A percentile compares a stretch with the other conserved stretches of the same genome.
phyloP scores from a whole-genome alignment of 2,329 filamentous ascomycete genomes.

The Colletotrichum sp. region DNA sequence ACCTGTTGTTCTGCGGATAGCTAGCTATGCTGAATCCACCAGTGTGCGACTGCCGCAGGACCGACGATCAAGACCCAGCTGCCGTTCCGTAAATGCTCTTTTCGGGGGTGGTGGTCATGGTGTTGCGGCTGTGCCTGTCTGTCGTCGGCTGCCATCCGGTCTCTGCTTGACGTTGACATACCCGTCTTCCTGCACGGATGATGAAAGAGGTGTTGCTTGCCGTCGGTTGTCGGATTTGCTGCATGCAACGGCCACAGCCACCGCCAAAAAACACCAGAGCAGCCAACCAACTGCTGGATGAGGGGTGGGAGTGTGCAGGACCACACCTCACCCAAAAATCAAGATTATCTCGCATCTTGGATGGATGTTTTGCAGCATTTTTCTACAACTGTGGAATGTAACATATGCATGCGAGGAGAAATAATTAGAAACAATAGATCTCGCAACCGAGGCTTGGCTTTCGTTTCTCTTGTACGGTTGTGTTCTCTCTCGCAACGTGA shows the following conservation, averaged over 20 bases:
- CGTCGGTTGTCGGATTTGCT: neutral
- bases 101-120: neutral
- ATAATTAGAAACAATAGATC: neutral
- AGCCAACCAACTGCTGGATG: neutral
- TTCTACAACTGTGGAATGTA: neutral
- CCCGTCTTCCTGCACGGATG: neutral
- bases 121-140: neutral
- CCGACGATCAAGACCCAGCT: neutral
- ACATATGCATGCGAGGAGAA: neutral
- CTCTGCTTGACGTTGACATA: neutral
- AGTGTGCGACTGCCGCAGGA: neutral
- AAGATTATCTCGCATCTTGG: neutral
- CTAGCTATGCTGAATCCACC: neutral
- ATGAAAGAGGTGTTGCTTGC: neutral
- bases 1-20: neutral
- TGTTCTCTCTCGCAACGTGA: neutral
- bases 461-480: neutral
- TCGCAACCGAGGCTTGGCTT: neutral
- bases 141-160: neutral
- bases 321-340: neutral
- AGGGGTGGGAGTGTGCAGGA: neutral
- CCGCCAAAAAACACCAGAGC: neutral
- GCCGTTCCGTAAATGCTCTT: neutral
- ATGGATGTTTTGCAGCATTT: neutral
- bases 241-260: neutral